Evolutionary conservation across 352 stramenopile genomes (phyloP).

Genomic region (Aphanomyces euteiches): DNA sequence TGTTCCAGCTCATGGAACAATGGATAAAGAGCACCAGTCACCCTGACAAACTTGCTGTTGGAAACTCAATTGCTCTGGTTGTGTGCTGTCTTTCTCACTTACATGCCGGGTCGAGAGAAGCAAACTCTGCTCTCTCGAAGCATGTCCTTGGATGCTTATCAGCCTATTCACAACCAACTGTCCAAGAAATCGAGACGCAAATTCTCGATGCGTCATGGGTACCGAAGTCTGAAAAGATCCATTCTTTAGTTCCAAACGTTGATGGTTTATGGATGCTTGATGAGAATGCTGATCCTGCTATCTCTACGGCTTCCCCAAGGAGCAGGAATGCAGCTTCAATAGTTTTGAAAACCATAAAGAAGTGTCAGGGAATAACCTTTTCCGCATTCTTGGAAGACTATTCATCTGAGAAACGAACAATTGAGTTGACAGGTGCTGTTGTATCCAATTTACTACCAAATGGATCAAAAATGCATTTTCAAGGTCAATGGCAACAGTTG

Average conservation of each 20-base stretch:
- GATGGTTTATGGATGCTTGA: slow-evolving; percentile 79
- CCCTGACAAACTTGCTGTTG: slow-evolving; percentile 1
- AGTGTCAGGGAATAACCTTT: slow-evolving; percentile 62
- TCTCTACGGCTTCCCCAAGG: slow-evolving; percentile 35
- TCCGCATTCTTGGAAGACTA: slow-evolving; percentile 50
- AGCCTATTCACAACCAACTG: slow-evolving; percentile 40
- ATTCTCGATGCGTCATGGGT: slow-evolving; percentile 66
- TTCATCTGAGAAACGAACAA: too few relatives aligned
- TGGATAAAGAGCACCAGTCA: neutral
- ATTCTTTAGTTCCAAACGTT: slow-evolving; percentile 49
- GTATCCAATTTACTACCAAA: slow-evolving; percentile 51
- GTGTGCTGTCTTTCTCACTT: slow-evolving; percentile 12
- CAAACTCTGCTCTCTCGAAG: slow-evolving; percentile 15
- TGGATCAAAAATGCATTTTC: slow-evolving; percentile 45
- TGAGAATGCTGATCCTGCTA: slow-evolving; percentile 63
- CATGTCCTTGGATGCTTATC: slow-evolving; percentile 46
- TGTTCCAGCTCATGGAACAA: slow-evolving; percentile 35
- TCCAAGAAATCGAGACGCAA: slow-evolving; percentile 40
- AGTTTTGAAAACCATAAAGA: slow-evolving; percentile 49
- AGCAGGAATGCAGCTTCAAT: slow-evolving; percentile 69
- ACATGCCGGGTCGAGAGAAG: neutral
- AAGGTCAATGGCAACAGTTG: slow-evolving; percentile 77
- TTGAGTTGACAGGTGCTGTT: slow-evolving; percentile 52
- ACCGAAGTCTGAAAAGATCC: slow-evolving; percentile 34
- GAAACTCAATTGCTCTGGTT: slow-evolving; percentile 5